Base-by-base conservation (phyloP, 805 yeast species). In the Yueomyces sp. region DNA sequence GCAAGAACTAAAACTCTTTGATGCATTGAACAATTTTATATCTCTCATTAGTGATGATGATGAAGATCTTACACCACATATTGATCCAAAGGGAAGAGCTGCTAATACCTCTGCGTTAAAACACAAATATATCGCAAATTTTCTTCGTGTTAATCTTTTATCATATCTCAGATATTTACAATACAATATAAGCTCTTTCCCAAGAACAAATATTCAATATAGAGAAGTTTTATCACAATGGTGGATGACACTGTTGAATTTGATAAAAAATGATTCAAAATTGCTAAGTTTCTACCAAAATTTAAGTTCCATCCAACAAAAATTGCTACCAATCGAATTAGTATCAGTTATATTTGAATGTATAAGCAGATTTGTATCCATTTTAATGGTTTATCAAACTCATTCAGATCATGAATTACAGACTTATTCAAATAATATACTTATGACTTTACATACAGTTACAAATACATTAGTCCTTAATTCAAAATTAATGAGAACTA, bases 261-360 rank as follows among this genome's bases (percentile, higher is more conserved):
- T 52, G 39, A 44, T 58, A 12, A 52, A 30, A 30, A 30, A 30
- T 30, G 33, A 12, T 8, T 4, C 4, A 8, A 11, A 28, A 27
- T 5, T 8, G n/a, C 5, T 11, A 26, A 12, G 4, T 28, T 26
- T 5, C 27, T 12, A 28, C 8, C 9, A 26, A 36, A 41, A 27
- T 6, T 8, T 19, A 26, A 28, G 33, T 30, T 30, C 33, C 6
- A 6, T 30, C 33, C 1, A 30, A 6, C 33, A 6, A 6, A 30
- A 31, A n/a, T 11, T 31, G 8, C 19, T 39, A 31, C 39, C n/a
- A 26, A 33, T 12, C 2, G 44, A 46, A 26, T 39, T 52, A n/a
- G 40, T 56, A 2, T 56, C 65, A 3, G 62, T 62, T 5, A 47
- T 55, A 4, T 41, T 65, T 36, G 68, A 65, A 42, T 55, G 61